Conservation (phyloP, 2,329 filamentous ascomycete genomes). For the Pseudopithomyces maydicus region DNA sequence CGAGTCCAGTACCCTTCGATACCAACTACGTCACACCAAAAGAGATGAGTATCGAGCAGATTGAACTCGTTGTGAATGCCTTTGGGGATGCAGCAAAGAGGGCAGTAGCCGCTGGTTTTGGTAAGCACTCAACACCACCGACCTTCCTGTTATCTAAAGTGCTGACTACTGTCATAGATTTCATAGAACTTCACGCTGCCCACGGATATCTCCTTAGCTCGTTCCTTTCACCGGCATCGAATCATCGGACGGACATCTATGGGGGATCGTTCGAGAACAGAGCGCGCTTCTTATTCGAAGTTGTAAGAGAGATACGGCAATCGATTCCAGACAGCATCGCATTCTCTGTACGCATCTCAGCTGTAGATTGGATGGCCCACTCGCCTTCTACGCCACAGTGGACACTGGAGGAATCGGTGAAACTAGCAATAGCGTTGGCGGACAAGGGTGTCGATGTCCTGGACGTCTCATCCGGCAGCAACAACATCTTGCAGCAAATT, state of each 20-base stretch:
- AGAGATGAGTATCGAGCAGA: conserved; percentile 38
- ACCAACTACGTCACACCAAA: conserved; percentile 20
- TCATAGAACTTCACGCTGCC: conserved; percentile 39
- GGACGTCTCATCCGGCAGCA: conserved; percentile 48
- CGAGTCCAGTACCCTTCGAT: conserved; percentile 15
- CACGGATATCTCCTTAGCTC: conserved; percentile 44
- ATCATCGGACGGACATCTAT: conserved; percentile 42
- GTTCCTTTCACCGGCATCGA: conserved; percentile 40
- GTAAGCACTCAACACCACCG: conserved; percentile 41
- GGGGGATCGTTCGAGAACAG: conserved; percentile 43
- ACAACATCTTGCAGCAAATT: conserved; percentile 49
- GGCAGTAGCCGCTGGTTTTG: conserved; percentile 48
- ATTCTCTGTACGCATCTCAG: conserved; percentile 20
- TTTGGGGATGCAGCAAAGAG: conserved; percentile 35
- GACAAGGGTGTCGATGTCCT: conserved; percentile 45
- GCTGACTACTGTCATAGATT: conserved; percentile 14
- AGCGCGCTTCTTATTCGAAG: conserved; percentile 37
- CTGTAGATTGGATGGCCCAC: conserved; percentile 28
- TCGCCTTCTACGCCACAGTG: conserved; percentile 27
- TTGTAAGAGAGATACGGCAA: conserved; percentile 28
- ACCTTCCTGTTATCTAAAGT: too few species aligned
- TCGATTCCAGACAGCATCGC: conserved; percentile 20
- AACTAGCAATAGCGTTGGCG: conserved; percentile 39
- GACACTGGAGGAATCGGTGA: conserved; percentile 37
- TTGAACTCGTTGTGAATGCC: conserved; percentile 38